phyloP scores from a whole-genome alignment of 345 rosid species.

The Boechera retrofracta region DNA sequence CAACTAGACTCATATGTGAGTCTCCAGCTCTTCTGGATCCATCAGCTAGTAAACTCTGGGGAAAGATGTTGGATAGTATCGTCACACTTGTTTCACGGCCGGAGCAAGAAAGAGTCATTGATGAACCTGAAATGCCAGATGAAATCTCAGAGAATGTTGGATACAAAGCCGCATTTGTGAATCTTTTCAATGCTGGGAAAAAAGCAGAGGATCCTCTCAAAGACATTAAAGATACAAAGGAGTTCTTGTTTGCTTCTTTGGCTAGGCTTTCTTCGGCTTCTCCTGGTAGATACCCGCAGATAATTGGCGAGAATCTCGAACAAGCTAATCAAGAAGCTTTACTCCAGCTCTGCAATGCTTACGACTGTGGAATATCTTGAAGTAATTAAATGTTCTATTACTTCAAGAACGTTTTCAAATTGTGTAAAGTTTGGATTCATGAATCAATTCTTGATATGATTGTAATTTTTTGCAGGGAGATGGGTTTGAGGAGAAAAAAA shows the following conservation, averaged over 20 bases:
- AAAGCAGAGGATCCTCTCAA: conserved; percentile 84
- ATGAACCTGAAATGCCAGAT: conserved; percentile 87
- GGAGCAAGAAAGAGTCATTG: conserved; percentile 71
- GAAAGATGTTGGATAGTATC: conserved; percentile 77
- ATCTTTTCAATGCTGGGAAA: conserved; percentile 83
- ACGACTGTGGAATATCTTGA: conserved; percentile 57
- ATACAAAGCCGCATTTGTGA: conserved; percentile 74
- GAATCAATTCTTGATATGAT: too few relatives aligned
- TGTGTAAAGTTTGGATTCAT: too few relatives aligned
- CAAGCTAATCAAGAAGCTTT: conserved; percentile 69
- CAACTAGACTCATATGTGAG: conserved; percentile 79
- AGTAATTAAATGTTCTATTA: background rate
- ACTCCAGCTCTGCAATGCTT: conserved; percentile 65
- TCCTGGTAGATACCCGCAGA: conserved; percentile 75
- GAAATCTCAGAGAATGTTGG: conserved; percentile 71
- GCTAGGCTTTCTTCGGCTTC: conserved; percentile 58
- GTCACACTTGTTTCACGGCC: conserved; percentile 81
- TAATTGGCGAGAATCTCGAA: conserved; percentile 70
- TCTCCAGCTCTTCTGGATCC: conserved; percentile 65
- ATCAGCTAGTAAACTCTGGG: conserved; percentile 66
- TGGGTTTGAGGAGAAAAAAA: too few relatives aligned
- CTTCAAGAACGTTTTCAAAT: too few relatives aligned
- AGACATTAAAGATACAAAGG: conserved; percentile 74
- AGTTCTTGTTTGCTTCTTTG: conserved; percentile 72
- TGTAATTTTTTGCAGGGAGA: too few relatives aligned